Base-by-base conservation (phyloP, 345 rosid species). In the Murraya koenigii region DNA sequence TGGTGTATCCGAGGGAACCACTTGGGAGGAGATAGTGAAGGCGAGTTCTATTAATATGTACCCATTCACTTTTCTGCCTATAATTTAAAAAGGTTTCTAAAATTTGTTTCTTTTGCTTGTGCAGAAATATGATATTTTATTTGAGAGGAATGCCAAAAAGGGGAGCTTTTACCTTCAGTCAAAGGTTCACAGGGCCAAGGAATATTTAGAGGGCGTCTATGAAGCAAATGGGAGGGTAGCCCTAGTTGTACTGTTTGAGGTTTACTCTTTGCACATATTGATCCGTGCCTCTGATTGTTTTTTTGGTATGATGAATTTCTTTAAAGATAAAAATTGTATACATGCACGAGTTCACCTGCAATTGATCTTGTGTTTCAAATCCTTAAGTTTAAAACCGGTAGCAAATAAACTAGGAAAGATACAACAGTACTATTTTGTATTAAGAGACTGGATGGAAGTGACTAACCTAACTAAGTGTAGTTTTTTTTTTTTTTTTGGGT, bases 161-260 rank as follows among this genome's bases (percentile, higher is more conserved):
- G 97, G 98, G 23, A 94, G 97, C 86, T 94, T 96, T 80, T 96
- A 96, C 85, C 84, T 96, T 74, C 99, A 96, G 76, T 94, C 99
- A 11, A 96, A 96, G 90, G 97, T 91, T 83, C 97, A 78, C 82
- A 84, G 92, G 75, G 99, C 99, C 23, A 96, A 96, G 77, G 97
- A 96, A 83, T 91, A 97, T 83, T 78, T 94, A 75, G 99, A 96
- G 82, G 82, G 77, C 32, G 75, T 66, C n/a, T 54, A 88, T 76
- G 8, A 84, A 78, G 80, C 59, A 87, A 90, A 85, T 87, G 78
- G 20, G 86, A 83, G 22, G 86, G 89, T 36, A 69, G 87, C 44
- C 85, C 90, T 67, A 79, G 83, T 83, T 88, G 80, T 80, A 54
- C 30, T 0, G 4, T 59, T 77, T 28, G 56, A 59, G 33, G 59